phyloP scores from a whole-genome alignment of 1,284 basidiomycete species.

The Trichosporon sp. region DNA sequence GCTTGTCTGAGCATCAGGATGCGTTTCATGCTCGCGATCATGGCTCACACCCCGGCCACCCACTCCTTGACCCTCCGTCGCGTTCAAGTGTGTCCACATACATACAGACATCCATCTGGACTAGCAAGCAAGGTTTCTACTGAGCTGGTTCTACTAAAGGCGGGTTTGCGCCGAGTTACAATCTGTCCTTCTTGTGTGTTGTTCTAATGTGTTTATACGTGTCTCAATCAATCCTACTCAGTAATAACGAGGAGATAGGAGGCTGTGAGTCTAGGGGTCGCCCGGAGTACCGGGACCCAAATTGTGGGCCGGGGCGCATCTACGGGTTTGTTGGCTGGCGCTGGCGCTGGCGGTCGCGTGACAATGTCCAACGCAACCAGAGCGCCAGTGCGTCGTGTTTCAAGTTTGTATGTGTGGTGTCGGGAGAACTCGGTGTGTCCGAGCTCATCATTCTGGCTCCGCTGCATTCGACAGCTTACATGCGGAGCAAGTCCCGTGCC shows the following conservation, averaged over 20 bases:
- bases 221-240: too few species aligned
- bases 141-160: too few species aligned
- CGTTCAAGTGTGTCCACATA: not conserved
- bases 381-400: constrained; percentile 12
- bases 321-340: too few species aligned
- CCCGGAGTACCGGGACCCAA: not conserved
- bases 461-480: constrained; percentile 31
- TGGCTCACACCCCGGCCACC: too few species aligned
- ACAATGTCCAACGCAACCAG: not conserved
- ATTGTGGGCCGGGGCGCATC: too few species aligned
- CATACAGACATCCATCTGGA: not conserved
- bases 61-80: too few species aligned
- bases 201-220: too few species aligned
- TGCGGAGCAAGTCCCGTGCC: constrained; percentile 50
- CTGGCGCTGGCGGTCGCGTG: not conserved
- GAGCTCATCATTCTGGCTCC: not conserved
- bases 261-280: too few species aligned
- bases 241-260: too few species aligned
- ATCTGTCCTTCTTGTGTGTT: too few species aligned
- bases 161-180: too few species aligned
- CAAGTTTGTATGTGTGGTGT: constrained; percentile 2
- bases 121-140: too few species aligned
- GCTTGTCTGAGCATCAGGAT: not conserved
- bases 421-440: constrained; percentile 14
- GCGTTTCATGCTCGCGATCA: not conserved